phyloP scores from a whole-genome alignment of 164 flowering plant genomes.

The Chimonanthus salicifolius region DNA sequence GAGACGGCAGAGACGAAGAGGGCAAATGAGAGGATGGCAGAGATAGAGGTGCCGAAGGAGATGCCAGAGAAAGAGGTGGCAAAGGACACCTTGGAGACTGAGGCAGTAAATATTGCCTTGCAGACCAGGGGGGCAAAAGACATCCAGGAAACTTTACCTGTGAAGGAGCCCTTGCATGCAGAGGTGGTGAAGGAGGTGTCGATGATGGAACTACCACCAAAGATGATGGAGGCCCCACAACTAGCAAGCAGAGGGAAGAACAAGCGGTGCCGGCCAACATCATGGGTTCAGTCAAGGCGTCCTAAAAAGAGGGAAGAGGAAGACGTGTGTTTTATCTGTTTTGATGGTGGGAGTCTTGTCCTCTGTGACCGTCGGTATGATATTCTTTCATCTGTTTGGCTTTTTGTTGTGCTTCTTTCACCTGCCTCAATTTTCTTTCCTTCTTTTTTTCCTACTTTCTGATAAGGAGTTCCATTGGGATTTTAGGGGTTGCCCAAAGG shows the following conservation, averaged over 20 bases:
- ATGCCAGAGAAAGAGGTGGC: too few relatives aligned
- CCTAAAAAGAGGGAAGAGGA: conserved; percentile 47
- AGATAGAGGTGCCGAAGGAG: too few relatives aligned
- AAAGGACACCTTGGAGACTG: too few relatives aligned
- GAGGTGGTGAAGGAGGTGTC: background rate
- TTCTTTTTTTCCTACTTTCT: background rate
- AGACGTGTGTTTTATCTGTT: conserved; percentile 90
- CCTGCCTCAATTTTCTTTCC: background rate
- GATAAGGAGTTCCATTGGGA: background rate
- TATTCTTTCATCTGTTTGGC: background rate
- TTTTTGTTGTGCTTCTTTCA: background rate
- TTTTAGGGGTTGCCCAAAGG: conserved; percentile 90
- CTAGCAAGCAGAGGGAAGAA: conserved; percentile 38
- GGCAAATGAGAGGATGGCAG: too few relatives aligned
- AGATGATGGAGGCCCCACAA: conserved; percentile 18
- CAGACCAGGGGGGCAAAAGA: too few relatives aligned
- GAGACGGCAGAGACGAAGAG: too few relatives aligned
- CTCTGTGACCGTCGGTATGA: conserved; percentile 87
- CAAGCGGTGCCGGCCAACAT: conserved; percentile 45
- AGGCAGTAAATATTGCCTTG: too few relatives aligned
- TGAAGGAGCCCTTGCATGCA: background rate
- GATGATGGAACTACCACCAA: background rate
- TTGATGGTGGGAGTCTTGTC: conserved; percentile 93
- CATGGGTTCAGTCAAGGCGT: conserved; percentile 18
- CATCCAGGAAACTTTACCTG: background rate